Conservation (phyloP, 768 basidiomycete genomes). For the Tulasnella calospora region DNA sequence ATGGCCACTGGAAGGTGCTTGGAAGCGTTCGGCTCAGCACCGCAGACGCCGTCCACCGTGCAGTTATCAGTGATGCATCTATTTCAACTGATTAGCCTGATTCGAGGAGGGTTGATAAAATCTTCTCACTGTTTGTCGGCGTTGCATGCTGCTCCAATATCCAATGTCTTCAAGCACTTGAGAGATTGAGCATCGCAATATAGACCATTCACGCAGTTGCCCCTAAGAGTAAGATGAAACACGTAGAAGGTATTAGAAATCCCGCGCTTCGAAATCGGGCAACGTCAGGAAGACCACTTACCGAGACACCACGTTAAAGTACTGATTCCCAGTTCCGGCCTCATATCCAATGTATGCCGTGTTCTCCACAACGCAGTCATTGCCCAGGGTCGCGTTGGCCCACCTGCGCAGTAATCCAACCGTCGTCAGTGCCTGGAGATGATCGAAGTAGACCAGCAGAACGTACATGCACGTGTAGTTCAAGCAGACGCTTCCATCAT, state of each 20-base stretch:
- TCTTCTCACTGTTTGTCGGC: constrained; percentile 46
- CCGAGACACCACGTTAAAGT: constrained; percentile 78
- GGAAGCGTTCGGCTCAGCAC: constrained; percentile 52
- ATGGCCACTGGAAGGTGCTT: constrained; percentile 63
- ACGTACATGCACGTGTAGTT: constrained; percentile 76
- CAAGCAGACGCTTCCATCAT: constrained; percentile 79
- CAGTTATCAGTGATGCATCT: constrained; percentile 81
- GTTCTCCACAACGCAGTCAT: constrained; percentile 68
- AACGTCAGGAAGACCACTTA: constrained; percentile 35
- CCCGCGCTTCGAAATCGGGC: neutral
- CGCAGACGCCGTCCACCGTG: constrained; percentile 55
- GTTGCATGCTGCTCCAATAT: constrained; percentile 53
- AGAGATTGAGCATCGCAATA: constrained; percentile 66
- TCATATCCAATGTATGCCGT: constrained; percentile 71
- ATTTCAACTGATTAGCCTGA: neutral
- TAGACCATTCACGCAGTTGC: constrained; percentile 64
- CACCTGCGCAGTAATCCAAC: constrained; percentile 47
- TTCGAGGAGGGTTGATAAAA: neutral
- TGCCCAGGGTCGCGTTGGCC: constrained; percentile 67
- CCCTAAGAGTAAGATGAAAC: constrained; percentile 40
- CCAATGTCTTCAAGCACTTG: constrained; percentile 57
- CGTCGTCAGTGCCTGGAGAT: constrained; percentile 12
- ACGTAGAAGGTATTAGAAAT: neutral
- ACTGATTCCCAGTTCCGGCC: constrained; percentile 46
- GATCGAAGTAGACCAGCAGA: neutral